These are phyloP conservation scores for Zopfochytrium polystomum DNA, from an alignment of 371 early-diverging fungal genomes.

Conservation along the genomic window DNA sequence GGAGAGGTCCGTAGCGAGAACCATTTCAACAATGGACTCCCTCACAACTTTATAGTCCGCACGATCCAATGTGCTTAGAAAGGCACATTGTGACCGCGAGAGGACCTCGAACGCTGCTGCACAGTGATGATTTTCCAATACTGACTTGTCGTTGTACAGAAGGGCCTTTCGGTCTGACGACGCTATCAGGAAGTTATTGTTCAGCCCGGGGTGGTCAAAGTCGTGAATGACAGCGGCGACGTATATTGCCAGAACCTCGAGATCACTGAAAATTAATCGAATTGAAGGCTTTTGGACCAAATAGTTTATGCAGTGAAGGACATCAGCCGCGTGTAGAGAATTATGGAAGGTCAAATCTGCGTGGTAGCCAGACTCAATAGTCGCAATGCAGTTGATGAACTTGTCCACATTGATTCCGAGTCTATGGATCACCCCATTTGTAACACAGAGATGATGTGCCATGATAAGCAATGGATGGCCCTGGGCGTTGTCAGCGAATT, in stretches of 20 bases:
- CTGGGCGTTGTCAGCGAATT: conserved; percentile 31
- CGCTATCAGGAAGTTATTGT: conserved; percentile 54
- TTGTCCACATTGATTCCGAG: too few species aligned
- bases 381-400: too few species aligned
- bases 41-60: conserved; percentile 31
- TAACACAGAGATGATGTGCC: conserved; percentile 39
- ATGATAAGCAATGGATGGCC: conserved; percentile 38
- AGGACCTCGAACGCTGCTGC: conserved; percentile 82
- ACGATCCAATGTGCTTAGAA: conserved; percentile 34
- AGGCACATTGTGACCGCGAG: conserved; percentile 33
- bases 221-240: too few species aligned
- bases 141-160: too few species aligned
- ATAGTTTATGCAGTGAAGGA: conserved; percentile 51
- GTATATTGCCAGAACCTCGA: conserved; percentile 46
- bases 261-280: conserved; percentile 35
- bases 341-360: conserved; percentile 41
- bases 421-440: too few species aligned
- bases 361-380: neutral
- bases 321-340: conserved; percentile 55
- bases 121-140: conserved; percentile 92
- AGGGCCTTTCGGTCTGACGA: conserved; percentile 79
- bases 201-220: conserved; percentile 55
- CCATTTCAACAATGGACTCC: conserved; percentile 48
- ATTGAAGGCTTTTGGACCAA: conserved; percentile 29
- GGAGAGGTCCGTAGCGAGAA: conserved; percentile 53